Base-by-base conservation (phyloP, 345 rosid genomes). In the Salix arbutifolia region DNA sequence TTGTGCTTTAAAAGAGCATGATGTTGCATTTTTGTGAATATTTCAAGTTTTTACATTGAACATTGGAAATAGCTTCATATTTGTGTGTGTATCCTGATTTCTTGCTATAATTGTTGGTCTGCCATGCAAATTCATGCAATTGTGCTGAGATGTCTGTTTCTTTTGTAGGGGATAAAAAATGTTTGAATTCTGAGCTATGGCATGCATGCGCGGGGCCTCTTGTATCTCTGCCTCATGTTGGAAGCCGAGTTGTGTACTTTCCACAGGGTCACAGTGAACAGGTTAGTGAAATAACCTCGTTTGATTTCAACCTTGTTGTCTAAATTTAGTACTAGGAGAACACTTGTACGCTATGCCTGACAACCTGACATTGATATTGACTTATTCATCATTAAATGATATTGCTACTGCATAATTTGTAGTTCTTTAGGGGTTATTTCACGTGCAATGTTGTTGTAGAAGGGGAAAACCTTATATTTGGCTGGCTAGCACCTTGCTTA, bases 181-280 rank as follows among this genome's bases (percentile, higher is more conserved):
- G 64, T 58, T 58, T 58, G 64, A 58, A 58, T 58, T 58, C 64
- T 23, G 64, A 58, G 28, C 28, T 58, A 4, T 58, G 64, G 64
- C 64, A 58, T 23, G 64, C 64, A 58, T 58, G 64, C 64, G 64
- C 64, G 64, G 64, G 64, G 64, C 64, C 64, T 58, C 64, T 58
- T 58, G 64, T 58, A 13, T 58, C 64, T 10, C 64, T 58, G 64
- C 64, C 64, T 58, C 64, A 23, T 23, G 64, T 58, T 58, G 64
- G 64, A 58, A 58, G 64, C 28, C 64, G 64, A 58, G 64, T n/a
- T 58, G 64, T 58, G 64, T 58, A 58, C 64, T 58, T 58, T 58
- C 64, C 64, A 58, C 64, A 58, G 64, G 64, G 64, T 23, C 64
- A 58, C 25, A 58, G 64, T 58, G 64, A 58, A n/a, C 64, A 58